phyloP scores from a whole-genome alignment of 441 rosid genomes.

The Dalechampia spathulata region DNA sequence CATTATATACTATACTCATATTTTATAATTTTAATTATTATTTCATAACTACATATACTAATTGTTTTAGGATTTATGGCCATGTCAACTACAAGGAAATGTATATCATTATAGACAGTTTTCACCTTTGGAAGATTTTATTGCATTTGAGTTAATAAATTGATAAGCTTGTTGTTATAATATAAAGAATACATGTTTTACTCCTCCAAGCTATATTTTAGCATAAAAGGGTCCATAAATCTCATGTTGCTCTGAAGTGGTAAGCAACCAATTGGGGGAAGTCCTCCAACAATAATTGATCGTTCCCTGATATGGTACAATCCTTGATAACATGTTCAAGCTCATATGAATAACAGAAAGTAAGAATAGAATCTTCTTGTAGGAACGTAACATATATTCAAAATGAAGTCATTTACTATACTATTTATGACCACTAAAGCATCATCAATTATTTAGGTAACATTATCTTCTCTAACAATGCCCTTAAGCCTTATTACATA shows the following conservation, averaged over 20 bases:
- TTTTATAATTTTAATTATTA: too few species aligned
- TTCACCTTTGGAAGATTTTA: neutral
- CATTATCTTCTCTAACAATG: slow-evolving; percentile 32
- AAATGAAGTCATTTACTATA: slow-evolving; percentile 44
- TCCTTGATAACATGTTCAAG: neutral
- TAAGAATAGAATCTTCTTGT: slow-evolving; percentile 11
- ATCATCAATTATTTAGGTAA: slow-evolving; percentile 23
- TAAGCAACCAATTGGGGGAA: slow-evolving; percentile 1
- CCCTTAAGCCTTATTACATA: slow-evolving; percentile 27
- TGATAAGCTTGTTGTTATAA: slow-evolving; percentile 5
- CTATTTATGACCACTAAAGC: slow-evolving; percentile 35
- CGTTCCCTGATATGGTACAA: slow-evolving; percentile 5
- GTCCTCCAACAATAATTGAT: neutral
- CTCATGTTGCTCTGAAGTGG: neutral
- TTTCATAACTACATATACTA: too few species aligned
- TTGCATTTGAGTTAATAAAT: neutral
- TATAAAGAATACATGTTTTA: neutral
- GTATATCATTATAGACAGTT: neutral
- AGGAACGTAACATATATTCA: slow-evolving; percentile 35
- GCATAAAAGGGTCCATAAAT: neutral
- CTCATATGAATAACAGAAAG: too few species aligned
- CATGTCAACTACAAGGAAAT: neutral
- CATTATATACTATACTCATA: too few species aligned
- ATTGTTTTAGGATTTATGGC: neutral
- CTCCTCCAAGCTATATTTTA: neutral